Conservation (phyloP, 495 filamentous ascomycete genomes). For the Penicillium arizonense region DNA sequence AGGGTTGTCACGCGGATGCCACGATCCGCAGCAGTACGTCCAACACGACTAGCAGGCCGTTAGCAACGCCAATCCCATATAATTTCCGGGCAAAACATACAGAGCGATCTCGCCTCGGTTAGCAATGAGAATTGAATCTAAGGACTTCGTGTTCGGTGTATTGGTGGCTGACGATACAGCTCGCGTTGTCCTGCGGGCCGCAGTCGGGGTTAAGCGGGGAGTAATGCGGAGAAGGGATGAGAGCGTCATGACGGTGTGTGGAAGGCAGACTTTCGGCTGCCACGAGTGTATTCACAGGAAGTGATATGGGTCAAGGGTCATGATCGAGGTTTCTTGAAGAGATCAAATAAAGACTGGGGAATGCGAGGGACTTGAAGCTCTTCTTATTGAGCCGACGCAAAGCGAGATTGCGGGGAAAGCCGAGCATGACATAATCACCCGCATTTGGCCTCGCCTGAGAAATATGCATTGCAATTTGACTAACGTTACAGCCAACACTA, state of each 20-base stretch:
- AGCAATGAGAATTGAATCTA: constrained; percentile 89
- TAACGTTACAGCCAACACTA: too few species aligned
- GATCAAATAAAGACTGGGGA: constrained; percentile 8
- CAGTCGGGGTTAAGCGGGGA: constrained; percentile 37
- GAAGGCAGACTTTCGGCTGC: constrained; percentile 12
- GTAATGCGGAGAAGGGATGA: constrained; percentile 48
- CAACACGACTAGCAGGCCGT: constrained; percentile 61
- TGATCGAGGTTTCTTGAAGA: constrained; percentile 13
- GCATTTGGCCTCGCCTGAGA: constrained; percentile 1
- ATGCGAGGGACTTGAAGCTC: constrained; percentile 10
- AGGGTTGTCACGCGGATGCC: constrained; percentile 93
- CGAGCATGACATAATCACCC: constrained; percentile 22
- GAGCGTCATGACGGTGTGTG: constrained; percentile 34
- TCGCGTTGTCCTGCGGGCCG: constrained; percentile 33
- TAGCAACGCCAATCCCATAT: not conserved
- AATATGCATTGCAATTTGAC: too few species aligned
- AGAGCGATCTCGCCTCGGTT: constrained; percentile 97
- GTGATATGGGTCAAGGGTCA: constrained; percentile 13
- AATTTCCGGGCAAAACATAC: constrained; percentile 34
- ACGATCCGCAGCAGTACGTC: constrained; percentile 78
- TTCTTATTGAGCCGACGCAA: constrained; percentile 40
- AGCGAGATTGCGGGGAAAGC: constrained; percentile 44
- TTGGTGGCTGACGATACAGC: constrained; percentile 34
- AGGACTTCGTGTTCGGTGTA: constrained; percentile 38
- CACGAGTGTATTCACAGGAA: constrained; percentile 1